Conservation (phyloP, 805 yeast genomes). For the Starmerella gropengiesseri region DNA sequence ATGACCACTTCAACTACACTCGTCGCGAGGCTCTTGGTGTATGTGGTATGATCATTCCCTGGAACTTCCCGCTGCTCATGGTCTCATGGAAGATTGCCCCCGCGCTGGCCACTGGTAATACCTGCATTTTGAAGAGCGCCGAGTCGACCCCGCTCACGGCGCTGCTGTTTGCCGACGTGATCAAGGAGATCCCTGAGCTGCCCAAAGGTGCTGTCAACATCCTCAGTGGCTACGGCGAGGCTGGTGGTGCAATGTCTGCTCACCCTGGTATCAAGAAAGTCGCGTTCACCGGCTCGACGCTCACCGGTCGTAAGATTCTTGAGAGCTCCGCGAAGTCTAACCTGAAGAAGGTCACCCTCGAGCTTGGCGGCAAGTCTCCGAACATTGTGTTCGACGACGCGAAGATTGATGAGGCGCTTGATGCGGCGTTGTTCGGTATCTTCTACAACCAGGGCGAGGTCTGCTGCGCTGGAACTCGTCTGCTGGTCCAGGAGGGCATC, state of each 20-base stretch:
- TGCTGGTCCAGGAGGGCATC: conserved; percentile 72
- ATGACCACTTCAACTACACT: conserved; percentile 54
- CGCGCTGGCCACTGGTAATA: conserved; percentile 71
- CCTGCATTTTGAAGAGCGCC: conserved; percentile 59
- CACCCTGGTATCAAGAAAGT: conserved; percentile 67
- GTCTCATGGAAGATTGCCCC: conserved; percentile 76
- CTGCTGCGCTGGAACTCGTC: conserved; percentile 88
- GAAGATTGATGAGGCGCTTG: conserved; percentile 61
- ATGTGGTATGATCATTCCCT: conserved; percentile 59
- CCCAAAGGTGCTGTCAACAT: conserved; percentile 70
- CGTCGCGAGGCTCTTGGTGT: conserved; percentile 58
- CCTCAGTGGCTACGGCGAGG: conserved; percentile 58
- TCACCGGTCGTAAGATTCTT: conserved; percentile 73
- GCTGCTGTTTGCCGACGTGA: conserved; percentile 43
- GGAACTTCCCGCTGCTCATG: conserved; percentile 65
- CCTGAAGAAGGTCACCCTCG: conserved; percentile 81
- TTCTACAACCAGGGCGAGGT: conserved; percentile 93
- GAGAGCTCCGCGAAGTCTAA: conserved; percentile 51
- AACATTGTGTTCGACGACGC: conserved; percentile 81
- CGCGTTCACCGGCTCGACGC: conserved; percentile 91
- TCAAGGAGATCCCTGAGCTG: conserved; percentile 56
- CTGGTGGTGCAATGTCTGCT: conserved; percentile 51
- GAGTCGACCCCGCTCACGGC: conserved; percentile 68
- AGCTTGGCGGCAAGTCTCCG: conserved; percentile 94
- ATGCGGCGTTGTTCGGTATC: conserved; percentile 65